Evolutionary conservation across 148 eudicot genomes (phyloP), one percentile per base, ranked within the genome.

Genomic region (Amaranthus palmeri): DNA sequence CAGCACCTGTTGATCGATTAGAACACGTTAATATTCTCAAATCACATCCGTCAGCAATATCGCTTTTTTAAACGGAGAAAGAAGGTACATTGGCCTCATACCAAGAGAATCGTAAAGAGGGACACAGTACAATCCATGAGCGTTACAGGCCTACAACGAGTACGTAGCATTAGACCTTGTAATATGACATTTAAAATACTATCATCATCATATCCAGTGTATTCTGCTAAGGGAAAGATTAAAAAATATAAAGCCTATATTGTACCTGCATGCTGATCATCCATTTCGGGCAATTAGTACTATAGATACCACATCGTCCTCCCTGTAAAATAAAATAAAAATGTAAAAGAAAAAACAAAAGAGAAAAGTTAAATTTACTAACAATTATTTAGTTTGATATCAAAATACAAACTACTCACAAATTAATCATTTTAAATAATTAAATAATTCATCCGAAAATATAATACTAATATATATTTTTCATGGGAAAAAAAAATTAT

Each of bases 41-140:
- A 40, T 9, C 9, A 52, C 36, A 9, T 10, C 57, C 65, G 56
- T 54, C 36, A 57, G 43, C 11, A 25, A 51, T 57, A 61, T 0
- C 53, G 46, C 18, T 14, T 3, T 57, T 17, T 25, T 25, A 55
- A 50, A 25, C 58, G n/a, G 18, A 0, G 7, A 11, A 25, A 4
- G 50, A 10, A n/a, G 43, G 45, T 54, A 40, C 5, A 25, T 25
- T 6, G 11, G 43, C 44, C 17, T 62, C 85, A 14, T 87, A 91
- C 98, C 99, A 64, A 96, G 82, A 65, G 97, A 84, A 82, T 96
- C 99, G 64, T 96, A 96, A 73, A 96, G 80, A 71, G 99, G 97
- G 67, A 96, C 96, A 75, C 99, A 96, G 44, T 84, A 76, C 75
- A 96, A 79, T 68, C 97, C 97, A 68, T 84, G 86, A 76, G 96